Percentiles rank a stretch among this genome's conserved stretches.
These are phyloP conservation scores for Pholiota adiposa DNA, from an alignment of 1,284 basidiomycete species.

Conservation along the genomic window DNA sequence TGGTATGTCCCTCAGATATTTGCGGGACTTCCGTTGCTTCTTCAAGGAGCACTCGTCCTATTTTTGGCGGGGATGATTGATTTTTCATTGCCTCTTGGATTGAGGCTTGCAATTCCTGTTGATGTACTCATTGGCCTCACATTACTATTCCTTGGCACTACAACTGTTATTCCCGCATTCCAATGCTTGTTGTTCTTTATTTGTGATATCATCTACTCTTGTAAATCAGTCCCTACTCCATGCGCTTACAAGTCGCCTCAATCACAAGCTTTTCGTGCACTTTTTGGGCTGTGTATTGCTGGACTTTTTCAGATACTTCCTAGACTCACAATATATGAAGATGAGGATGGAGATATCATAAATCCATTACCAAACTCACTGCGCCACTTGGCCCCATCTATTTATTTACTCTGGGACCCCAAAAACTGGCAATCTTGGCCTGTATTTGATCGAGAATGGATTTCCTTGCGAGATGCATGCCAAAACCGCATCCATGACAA, in stretches of 20 bases:
- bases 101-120: conserved; percentile 22
- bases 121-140: conserved; percentile 19
- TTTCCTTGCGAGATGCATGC: background rate
- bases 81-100: conserved; percentile 24
- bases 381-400: background rate
- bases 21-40: conserved; percentile 25
- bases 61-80: conserved; percentile 30
- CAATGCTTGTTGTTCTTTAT: conserved; percentile 7
- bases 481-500: background rate
- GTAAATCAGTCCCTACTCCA: background rate
- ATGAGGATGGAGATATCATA: no score
- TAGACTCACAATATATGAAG: background rate
- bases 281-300: background rate
- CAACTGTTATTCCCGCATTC: conserved; percentile 23
- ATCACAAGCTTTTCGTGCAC: background rate
- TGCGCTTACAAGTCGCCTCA: conserved; percentile 22
- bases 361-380: background rate
- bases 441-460: background rate
- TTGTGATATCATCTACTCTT: background rate
- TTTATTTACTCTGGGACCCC: background rate
- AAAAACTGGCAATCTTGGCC: background rate
- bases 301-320: background rate
- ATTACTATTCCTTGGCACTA: conserved; percentile 21
- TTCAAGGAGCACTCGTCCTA: conserved; percentile 27
- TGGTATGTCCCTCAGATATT: conserved; percentile 30